Base-by-base conservation (phyloP, 2,329 filamentous ascomycete species). In the Fusarium staphyleae region DNA sequence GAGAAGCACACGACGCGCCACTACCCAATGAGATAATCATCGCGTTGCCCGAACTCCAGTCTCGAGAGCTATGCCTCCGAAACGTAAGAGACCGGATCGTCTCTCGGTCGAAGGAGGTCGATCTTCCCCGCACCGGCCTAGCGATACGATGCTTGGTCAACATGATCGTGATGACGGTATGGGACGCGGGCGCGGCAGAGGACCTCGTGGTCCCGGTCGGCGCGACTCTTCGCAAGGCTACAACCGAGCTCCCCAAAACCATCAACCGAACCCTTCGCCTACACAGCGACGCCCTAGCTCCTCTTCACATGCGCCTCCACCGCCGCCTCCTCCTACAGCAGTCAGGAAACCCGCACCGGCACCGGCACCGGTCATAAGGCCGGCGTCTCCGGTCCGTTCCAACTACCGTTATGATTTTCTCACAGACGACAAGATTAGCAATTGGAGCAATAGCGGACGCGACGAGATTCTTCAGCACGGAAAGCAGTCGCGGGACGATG, bases 361-460 rank as follows among this genome's bases (percentile, higher is more conserved):
- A n/a, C 46, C 60, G 11, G 29, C 50, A 19, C 41, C n/a, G n/a
- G n/a, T n/a, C n/a, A n/a, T 45, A 57, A 72, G 65, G 32, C 68
- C 67, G 41, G 69, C 62, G 34, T 68, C 72, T 26, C 71, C 77
- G 7, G 62, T 73, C 29, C 68, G 67, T 40, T 75, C 78, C 24
- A 77, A 75, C 42, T 95, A 89, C 72, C 83, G 82, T 63, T 97
- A 95, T 73, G 83, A 88, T 51, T 86, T 88, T 66, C 73, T 97
- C 39, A 95, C 89, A 4, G 85, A 91, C 57, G 82, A 87, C 16
- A 81, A 83, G 48, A 72, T 95, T 43, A 76, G 79, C 26, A 75
- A 78, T 24, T 98, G 95, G 95, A 74, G 79, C 32, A 78, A 81
- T 28, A 79, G 76, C 37, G 90, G 89, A 24, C 87, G 86, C 49